Evolutionary conservation across 441 rosid species (phyloP), one percentile per base, ranked within the genome.

Genomic region (Hura crepitans): DNA sequence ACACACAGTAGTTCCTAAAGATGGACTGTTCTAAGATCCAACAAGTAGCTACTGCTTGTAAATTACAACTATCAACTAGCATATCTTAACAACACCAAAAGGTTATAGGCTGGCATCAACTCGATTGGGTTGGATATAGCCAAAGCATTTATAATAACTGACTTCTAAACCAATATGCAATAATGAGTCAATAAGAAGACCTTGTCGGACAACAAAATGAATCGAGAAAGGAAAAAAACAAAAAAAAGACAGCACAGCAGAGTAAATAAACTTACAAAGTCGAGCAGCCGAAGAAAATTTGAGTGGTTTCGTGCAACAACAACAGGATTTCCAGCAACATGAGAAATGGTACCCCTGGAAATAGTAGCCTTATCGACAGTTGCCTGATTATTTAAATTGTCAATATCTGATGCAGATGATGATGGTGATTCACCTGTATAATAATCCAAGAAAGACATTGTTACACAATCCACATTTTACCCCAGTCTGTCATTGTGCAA

Each of bases 391-490:
- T 80, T 82, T 72, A 88, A 79, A 81, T 85, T 90, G 75, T 94
- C 99, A 43, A 89, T 76, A 78, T 94, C 99, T 20, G 99, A 94
- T 72, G 91, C 88, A 33, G 97, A 92, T 28, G 99, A 92, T 39
- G 97, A 90, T 15, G 99, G 96, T 60, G 97, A 92, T 74, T 92
- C 97, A 72, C 97, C 97, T 94, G 82, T 62, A 62, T 66, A 80
- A 79, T 35, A 62, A 49, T 15, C 23, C 62, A 58, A 63, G 18
- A 56, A 58, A 63, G 17, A 55, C 50, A 61, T 25, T n/a, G 61
- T 49, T 50, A 60, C 10, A 61, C 33, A 9, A 37, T 3, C 18
- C 31, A 57, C 8, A 47, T 58, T 57, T 28, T 61, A 58, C 28
- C 47, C 28, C 12, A 49, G 25, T 46, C n/a, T 5, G 22, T 42